A percentile compares a stretch with the other conserved stretches of the same genome.
phyloP scores from a whole-genome alignment of 2,329 filamentous ascomycete species.

The Diaporthe amygdali region DNA sequence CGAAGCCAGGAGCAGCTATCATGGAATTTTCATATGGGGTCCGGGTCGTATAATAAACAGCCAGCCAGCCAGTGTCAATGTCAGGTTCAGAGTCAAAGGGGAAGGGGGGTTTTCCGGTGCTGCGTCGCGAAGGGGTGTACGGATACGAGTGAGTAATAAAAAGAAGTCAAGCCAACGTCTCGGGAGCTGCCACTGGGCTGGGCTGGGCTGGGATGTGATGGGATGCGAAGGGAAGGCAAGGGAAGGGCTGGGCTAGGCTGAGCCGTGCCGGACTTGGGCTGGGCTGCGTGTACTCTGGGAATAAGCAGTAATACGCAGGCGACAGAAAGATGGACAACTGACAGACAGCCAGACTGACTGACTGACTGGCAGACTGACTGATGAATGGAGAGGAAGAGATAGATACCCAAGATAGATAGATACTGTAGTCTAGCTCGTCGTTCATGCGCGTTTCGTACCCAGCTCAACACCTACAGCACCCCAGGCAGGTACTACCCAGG shows the following conservation, averaged over 20 bases:
- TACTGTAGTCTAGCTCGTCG: background rate
- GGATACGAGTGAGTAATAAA: constrained; percentile 18
- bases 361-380: too few relatives aligned
- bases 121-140: constrained; percentile 1
- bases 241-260: constrained; percentile 7
- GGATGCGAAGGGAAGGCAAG: too few relatives aligned
- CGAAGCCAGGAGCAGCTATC: constrained; percentile 8
- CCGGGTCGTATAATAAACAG: background rate
- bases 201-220: background rate
- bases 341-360: too few relatives aligned
- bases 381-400: too few relatives aligned
- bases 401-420: background rate
- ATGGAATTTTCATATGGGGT: constrained; percentile 14
- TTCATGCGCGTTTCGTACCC: constrained; percentile 1
- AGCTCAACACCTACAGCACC: background rate
- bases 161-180: constrained; percentile 15
- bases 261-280: constrained; percentile 5
- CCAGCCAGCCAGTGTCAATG: background rate
- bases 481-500: too few relatives aligned
- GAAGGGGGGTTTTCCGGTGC: background rate
- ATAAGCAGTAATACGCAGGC: background rate
- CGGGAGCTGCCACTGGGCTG: constrained; percentile 11
- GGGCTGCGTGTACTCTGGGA: background rate
- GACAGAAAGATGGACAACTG: background rate
- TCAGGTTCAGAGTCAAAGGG: background rate